Percentiles rank a stretch among this genome's conserved stretches.
phyloP scores from a whole-genome alignment of 176 grass and related monocot species.

The Aegilops speltoides region DNA sequence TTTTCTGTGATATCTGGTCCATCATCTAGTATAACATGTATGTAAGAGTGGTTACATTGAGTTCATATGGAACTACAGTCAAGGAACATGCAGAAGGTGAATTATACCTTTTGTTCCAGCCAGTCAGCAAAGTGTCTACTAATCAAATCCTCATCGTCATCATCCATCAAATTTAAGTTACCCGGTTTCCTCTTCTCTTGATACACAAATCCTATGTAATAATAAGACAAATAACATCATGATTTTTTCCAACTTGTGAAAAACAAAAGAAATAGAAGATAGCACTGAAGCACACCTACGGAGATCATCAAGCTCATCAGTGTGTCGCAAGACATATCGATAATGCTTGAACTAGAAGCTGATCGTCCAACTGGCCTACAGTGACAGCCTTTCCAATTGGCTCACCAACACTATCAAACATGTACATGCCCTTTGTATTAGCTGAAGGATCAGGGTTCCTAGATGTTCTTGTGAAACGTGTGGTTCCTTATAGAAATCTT shows the following conservation, averaged over 20 bases:
- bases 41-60: neutral
- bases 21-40: neutral
- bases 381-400: conserved; percentile 9
- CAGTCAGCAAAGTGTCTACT: neutral
- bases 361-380: neutral
- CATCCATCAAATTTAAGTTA: neutral
- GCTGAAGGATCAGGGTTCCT: neutral
- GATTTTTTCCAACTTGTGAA: neutral
- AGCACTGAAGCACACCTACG: neutral
- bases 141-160: neutral
- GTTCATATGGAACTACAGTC: neutral
- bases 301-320: neutral
- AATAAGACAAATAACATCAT: neutral
- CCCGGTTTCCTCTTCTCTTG: neutral
- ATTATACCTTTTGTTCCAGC: conserved; percentile 4
- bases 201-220: neutral
- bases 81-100: neutral
- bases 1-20: neutral
- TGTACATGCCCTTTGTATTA: neutral
- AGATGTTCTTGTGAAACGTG: neutral
- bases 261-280: neutral
- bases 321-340: conserved; percentile 12
- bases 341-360: neutral
- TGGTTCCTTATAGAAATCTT: conserved; percentile 18
- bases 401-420: neutral